These are phyloP conservation scores for Fusarium multiceps DNA, from an alignment of 2,329 filamentous ascomycete genomes.

Conservation along the genomic window DNA sequence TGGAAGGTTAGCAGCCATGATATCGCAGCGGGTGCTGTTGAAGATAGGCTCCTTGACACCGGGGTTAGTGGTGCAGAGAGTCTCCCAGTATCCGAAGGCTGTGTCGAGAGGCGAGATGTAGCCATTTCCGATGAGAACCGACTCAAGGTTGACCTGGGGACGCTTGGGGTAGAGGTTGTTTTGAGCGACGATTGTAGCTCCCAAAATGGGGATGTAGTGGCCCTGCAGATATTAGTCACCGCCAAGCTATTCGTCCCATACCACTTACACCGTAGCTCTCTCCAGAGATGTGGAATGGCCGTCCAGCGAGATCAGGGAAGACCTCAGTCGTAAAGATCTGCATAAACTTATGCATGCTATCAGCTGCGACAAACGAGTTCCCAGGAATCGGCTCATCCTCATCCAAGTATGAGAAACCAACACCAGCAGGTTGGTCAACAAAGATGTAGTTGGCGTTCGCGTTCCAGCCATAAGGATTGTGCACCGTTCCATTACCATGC, in stretches of 20 bases:
- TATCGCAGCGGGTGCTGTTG: constrained; percentile 31
- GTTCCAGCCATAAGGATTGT: constrained; percentile 38
- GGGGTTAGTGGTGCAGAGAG: constrained; percentile 34
- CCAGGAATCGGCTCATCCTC: constrained; percentile 19
- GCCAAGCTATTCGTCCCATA: fast-evolving
- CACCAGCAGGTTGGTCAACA: constrained; percentile 37
- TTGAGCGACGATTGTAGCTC: constrained; percentile 38
- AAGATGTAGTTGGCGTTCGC: constrained; percentile 40
- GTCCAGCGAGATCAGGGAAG: constrained; percentile 6
- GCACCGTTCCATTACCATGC: constrained; percentile 18
- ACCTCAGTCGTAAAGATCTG: constrained; percentile 30
- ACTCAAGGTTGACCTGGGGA: constrained; percentile 21
- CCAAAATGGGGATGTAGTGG: constrained; percentile 37
- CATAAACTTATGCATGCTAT: constrained; percentile 35
- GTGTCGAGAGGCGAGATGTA: constrained; percentile 38
- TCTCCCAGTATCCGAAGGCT: constrained; percentile 37
- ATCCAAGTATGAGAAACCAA: constrained; percentile 41
- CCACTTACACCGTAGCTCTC: constrained; percentile 34
- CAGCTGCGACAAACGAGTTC: constrained; percentile 34
- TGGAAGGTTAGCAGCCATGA: constrained; percentile 33
- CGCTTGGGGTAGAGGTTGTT: constrained; percentile 30
- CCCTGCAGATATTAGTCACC: neutral
- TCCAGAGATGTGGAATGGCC: constrained; percentile 36
- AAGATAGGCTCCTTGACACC: constrained; percentile 26
- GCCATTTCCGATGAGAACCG: constrained; percentile 35